A percentile compares a stretch with the other conserved stretches of the same genome.
phyloP scores from a whole-genome alignment of 176 grass and related monocot species.

The Phyllostachys edulis region DNA sequence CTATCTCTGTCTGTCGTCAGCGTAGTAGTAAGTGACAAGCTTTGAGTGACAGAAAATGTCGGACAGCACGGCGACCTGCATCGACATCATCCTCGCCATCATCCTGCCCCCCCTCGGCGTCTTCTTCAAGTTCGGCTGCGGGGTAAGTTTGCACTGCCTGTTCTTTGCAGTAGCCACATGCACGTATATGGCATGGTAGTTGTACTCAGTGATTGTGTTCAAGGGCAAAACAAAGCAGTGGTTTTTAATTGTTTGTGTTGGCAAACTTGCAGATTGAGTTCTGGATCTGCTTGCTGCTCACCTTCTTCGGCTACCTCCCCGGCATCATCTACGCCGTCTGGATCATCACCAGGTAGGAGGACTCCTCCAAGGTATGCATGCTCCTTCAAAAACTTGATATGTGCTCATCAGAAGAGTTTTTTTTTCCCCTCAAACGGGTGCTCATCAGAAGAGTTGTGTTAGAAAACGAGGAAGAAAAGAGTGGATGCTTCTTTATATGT shows the following conservation, averaged over 20 bases:
- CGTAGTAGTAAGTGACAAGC: neutral
- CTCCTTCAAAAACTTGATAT: neutral
- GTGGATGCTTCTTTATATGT: neutral
- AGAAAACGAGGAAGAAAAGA: neutral
- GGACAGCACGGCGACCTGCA: conserved; percentile 64
- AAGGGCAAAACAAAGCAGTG: too few species aligned
- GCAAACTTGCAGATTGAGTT: conserved; percentile 59
- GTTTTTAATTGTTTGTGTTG: neutral
- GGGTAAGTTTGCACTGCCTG: conserved; percentile 28
- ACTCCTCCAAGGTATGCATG: conserved; percentile 2
- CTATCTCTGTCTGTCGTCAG: neutral
- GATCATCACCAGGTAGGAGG: conserved; percentile 65
- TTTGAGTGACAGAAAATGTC: conserved; percentile 36
- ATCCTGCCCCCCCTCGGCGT: conserved; percentile 94
- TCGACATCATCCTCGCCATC: conserved; percentile 94
- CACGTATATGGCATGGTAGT: too few species aligned
- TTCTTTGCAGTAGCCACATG: neutral
- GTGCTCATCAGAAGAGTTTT: neutral
- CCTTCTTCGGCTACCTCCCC: conserved; percentile 72
- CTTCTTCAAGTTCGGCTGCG: conserved; percentile 86
- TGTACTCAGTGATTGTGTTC: too few species aligned
- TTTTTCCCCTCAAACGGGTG: too few species aligned
- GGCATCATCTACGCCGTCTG: conserved; percentile 92
- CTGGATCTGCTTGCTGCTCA: conserved; percentile 87
- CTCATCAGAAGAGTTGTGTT: neutral